Base-by-base conservation (phyloP, 257 asterid genomes). In the Capsicum rhomboideum region DNA sequence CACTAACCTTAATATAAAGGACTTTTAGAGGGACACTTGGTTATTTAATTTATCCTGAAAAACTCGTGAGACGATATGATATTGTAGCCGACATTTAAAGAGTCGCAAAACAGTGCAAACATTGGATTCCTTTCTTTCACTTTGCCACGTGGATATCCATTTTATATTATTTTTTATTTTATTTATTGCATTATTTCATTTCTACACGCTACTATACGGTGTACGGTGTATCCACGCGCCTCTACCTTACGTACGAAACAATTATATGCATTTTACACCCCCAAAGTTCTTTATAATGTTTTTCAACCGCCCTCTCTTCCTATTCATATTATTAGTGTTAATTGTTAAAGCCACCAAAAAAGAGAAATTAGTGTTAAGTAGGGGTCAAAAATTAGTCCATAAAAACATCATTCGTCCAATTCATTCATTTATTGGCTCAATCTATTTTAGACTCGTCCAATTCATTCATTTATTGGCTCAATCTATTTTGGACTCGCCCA, bases 61-160 rank as follows among this genome's bases (percentile, higher is more conserved):
- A 71, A 34, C 21, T 55, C 82, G 63, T 37, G 75, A 83, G 17
- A 72, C 64, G 85, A 23, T 56, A 77, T 77, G 82, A 77, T 6
- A 34, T 37, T 21, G 29, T 72, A 72, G 34, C 53, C 61, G 75
- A 83, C 77, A 37, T 56, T 72, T 74, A 52, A 83, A 59, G 82
- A 83, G 10, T 53, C 80, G 53, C n/a, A 31, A 26, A 64, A 86
- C 46, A 82, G 81, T 78, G 83, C 34, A 34, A 83, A 31, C 86
- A 86, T 86, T 66, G 88, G 88, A 86, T 86, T 40, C 86, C 82
- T 77, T 34, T 77, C 52, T 67, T 78, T 14, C 17, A 59, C 56
- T 72, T 34, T 55, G 81, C 86, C 83, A 78, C 84, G 87, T 79
- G 54, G 74, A 79, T 23, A 44, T 49, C 1, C 80, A 40, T 16